Evolutionary conservation across 192 early-diverging fungal species (phyloP).

Genomic region (Backusella circina): DNA sequence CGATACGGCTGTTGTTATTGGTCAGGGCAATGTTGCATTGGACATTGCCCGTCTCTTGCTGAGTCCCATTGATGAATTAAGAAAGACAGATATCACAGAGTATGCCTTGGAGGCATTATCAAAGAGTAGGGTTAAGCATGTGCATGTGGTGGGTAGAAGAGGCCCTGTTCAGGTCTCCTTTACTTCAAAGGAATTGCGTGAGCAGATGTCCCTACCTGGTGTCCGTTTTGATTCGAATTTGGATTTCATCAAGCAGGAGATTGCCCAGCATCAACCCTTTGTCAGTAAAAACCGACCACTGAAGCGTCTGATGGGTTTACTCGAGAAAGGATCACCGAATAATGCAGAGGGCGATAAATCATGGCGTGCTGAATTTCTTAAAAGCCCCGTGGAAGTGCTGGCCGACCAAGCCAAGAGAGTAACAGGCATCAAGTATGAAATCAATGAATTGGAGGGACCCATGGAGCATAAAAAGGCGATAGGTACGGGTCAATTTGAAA

Average conservation of each 20-base stretch:
- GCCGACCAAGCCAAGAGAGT: constrained; percentile 15
- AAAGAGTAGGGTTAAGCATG: constrained; percentile 71
- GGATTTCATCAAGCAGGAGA: constrained; percentile 48
- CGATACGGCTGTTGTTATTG: constrained; percentile 81
- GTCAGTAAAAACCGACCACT: constrained; percentile 57
- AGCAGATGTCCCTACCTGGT: constrained; percentile 77
- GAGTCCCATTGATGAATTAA: constrained; percentile 62
- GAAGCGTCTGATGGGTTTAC: constrained; percentile 83
- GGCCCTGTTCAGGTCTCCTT: constrained; percentile 89
- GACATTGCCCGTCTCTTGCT: constrained; percentile 89
- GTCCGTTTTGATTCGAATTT: constrained; percentile 63
- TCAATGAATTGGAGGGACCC: constrained; percentile 70
- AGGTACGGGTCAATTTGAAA: constrained; percentile 56
- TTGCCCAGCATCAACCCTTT: constrained; percentile 35
- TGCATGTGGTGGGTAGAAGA: constrained; percentile 86
- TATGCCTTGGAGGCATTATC: constrained; percentile 64
- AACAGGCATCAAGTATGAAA: constrained; percentile 47
- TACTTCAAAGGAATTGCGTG: constrained; percentile 94
- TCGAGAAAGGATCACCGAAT: constrained; percentile 51
- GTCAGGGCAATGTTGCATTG: constrained; percentile 93
- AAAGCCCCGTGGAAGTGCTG: constrained; percentile 62
- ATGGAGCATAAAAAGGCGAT: constrained; percentile 47
- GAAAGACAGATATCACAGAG: constrained; percentile 83
- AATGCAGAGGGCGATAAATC: constrained; percentile 42
- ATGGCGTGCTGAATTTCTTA: constrained; percentile 72